Percentiles rank a stretch among this genome's conserved stretches.
phyloP scores from a whole-genome alignment of 331 rosid species.

The Malus hybrid region DNA sequence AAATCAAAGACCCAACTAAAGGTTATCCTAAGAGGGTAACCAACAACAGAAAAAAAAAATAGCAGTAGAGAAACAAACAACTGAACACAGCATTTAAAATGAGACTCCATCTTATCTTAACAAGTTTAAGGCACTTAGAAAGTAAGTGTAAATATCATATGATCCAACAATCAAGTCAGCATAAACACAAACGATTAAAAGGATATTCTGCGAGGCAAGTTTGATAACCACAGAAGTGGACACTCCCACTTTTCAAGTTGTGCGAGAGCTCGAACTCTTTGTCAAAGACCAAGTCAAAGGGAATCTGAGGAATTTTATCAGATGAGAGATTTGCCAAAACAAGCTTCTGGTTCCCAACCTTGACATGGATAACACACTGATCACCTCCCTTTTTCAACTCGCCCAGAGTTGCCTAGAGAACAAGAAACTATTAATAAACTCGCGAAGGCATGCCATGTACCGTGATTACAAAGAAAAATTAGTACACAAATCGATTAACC shows the following conservation, averaged over 20 bases:
- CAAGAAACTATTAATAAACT: not conserved
- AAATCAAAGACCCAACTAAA: too few species aligned
- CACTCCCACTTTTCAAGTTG: constrained; percentile 52
- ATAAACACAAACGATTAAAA: not conserved
- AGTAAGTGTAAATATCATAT: not conserved
- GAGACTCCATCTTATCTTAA: not conserved
- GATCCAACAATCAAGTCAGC: not conserved
- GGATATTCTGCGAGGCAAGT: constrained; percentile 47
- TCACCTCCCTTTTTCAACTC: constrained; percentile 59
- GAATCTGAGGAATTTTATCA: constrained; percentile 61
- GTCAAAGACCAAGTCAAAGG: constrained; percentile 68
- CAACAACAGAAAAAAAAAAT: too few species aligned
- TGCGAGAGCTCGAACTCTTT: constrained; percentile 83
- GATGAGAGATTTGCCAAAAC: constrained; percentile 60
- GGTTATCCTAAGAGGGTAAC: too few species aligned
- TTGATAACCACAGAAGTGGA: constrained; percentile 69
- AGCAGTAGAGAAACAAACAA: too few species aligned
- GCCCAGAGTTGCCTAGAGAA: constrained; percentile 58
- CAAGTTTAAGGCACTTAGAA: not conserved
- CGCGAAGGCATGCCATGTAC: not conserved
- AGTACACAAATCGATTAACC: constrained; percentile 22
- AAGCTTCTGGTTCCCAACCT: constrained; percentile 49
- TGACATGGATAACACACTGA: constrained; percentile 32
- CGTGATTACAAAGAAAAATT: not conserved
- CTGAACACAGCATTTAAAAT: too few species aligned